Evolutionary conservation across 164 flowering plant genomes (phyloP), one percentile per base, ranked within the genome.

Genomic region (Annona cherimola): DNA sequence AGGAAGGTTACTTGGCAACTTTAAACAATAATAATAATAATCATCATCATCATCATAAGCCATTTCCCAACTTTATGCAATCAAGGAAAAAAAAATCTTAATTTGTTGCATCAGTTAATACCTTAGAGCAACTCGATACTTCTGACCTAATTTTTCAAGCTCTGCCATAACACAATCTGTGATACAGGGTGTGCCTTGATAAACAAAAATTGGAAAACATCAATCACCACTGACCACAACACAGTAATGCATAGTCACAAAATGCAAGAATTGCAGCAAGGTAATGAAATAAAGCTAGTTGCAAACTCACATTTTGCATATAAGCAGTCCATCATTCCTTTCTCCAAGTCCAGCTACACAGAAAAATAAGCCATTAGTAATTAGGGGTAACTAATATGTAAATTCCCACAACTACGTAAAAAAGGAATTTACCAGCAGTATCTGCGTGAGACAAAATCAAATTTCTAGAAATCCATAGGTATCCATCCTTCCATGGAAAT

Each of bases 121-220:
- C 96, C 95, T 91, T 77, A 93, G 69, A 63, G 99, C 98, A 16
- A 95, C 96, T 61, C 97, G 97, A 71, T 95, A 95, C 69, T 95
- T 95, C 81, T 88, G 90, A 46, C 99, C 99, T 61, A 95, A 66
- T 83, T 91, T 93, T 84, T 91, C 99, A 63, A 95, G 95, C 80
- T 93, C 98, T 35, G 99, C 98, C 97, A 95, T 93, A 54, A 95
- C 99, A 75, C 97, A 95, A 71, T 91, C 96, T 2, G 97, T 91
- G 68, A 93, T 90, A 73, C 98, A 91, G 60, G 98, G 99, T 63
- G 93, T 93, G 69, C 99, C 99, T 95, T 44, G 19, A 82, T 57
- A 69, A 19, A 61, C 20, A 41, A 68, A 71, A 68, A 71, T 74
- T 11, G 46, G 43, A 39, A 19, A 76, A 39, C 6, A n/a, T n/a